Percentiles rank a stretch among this genome's conserved stretches.
Conservation (phyloP, 78 protist genomes). For the Dictyostelium firmibasis region DNA sequence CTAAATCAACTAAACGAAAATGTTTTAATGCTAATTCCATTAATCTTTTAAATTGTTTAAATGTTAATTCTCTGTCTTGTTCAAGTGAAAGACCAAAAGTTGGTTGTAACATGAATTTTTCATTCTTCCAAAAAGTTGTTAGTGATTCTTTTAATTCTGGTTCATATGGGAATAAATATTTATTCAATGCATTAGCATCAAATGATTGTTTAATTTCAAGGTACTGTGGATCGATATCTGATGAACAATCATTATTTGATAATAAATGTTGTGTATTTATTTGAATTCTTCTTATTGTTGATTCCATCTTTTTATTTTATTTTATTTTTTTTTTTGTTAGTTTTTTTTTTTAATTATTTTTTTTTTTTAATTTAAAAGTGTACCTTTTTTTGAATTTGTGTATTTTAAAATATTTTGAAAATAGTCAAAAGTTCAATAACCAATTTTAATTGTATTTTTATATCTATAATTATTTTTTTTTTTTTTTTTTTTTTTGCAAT, state of each 20-base stretch:
- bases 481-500: too few relatives aligned
- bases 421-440: too few relatives aligned
- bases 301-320: neutral
- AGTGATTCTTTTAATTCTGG: constrained; percentile 15
- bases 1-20: neutral
- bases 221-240: neutral
- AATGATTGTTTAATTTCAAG: constrained; percentile 15
- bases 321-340: neutral
- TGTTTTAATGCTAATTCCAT: neutral
- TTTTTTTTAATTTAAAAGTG: too few relatives aligned
- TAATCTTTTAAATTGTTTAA: neutral
- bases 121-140: neutral
- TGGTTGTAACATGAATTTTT: neutral
- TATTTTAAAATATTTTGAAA: too few relatives aligned
- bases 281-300: constrained; percentile 21
- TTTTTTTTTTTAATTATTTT: neutral
- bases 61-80: constrained; percentile 48
- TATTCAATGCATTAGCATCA: constrained; percentile 8
- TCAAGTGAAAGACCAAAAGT: constrained; percentile 38
- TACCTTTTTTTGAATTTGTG: too few relatives aligned
- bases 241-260: neutral
- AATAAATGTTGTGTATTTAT: neutral
- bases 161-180: constrained; percentile 50
- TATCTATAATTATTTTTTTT: too few relatives aligned
- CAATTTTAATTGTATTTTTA: too few relatives aligned